These are phyloP conservation scores for Dactylella cylindrospora DNA, from an alignment of 2,329 filamentous ascomycete genomes.

Conservation along the genomic window DNA sequence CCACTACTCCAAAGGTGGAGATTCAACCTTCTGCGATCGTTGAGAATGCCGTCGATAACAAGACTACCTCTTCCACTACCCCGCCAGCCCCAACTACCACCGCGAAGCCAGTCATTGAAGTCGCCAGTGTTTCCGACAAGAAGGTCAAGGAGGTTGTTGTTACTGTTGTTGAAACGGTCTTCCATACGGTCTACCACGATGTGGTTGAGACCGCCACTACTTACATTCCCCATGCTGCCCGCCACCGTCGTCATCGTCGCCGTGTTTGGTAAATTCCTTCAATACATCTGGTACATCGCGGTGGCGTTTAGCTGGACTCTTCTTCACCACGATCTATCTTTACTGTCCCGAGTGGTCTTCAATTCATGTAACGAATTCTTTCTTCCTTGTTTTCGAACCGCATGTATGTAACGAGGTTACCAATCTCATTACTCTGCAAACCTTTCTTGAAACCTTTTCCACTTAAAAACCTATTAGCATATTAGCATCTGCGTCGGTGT, in stretches of 20 bases:
- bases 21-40: too few relatives aligned
- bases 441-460: too few relatives aligned
- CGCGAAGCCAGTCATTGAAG: constrained; percentile 28
- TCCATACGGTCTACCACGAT: constrained; percentile 25
- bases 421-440: too few relatives aligned
- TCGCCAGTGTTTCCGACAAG: constrained; percentile 25
- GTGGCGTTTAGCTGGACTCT: constrained; percentile 16
- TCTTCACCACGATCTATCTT: background rate
- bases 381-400: background rate
- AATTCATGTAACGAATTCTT: constrained; percentile 21
- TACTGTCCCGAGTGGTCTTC: constrained; percentile 7
- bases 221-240: constrained; percentile 28
- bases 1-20: background rate
- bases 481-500: background rate
- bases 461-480: background rate
- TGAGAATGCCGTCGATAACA: too few relatives aligned
- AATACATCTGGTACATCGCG: constrained; percentile 13
- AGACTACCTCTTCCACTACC: background rate
- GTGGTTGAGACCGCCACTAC: constrained; percentile 23
- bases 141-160: constrained; percentile 34
- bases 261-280: constrained; percentile 8
- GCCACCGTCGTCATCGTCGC: constrained; percentile 25
- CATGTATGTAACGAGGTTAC: too few relatives aligned
- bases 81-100: background rate
- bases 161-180: constrained; percentile 29